Evolutionary conservation across 2,329 filamentous ascomycete genomes (phyloP).

Genomic region (Fusarium luffae): DNA sequence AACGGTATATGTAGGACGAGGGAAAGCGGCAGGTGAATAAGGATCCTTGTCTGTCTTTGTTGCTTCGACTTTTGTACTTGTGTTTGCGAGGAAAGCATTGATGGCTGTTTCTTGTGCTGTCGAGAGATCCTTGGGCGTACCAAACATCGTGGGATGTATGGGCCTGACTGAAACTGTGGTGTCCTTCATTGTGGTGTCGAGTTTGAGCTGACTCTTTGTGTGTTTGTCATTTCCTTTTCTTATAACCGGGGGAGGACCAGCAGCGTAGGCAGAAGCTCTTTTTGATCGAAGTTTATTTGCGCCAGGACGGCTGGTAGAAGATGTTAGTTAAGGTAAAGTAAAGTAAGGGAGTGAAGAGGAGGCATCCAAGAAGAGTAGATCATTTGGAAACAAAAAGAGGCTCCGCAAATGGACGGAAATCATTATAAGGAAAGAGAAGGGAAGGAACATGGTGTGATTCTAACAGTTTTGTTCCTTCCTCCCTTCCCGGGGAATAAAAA

Average conservation of each 20-base stretch:
- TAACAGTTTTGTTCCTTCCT: conserved; percentile 9
- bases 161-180: conserved; percentile 39
- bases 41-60: conserved; percentile 11
- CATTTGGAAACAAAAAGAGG: conserved; percentile 9
- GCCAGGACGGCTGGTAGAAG: conserved; percentile 36
- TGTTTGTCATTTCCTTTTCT: conserved; percentile 25
- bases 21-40: conserved; percentile 32
- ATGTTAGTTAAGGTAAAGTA: conserved; percentile 13
- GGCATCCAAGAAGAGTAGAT: conserved; percentile 5
- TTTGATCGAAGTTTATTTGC: conserved; percentile 45
- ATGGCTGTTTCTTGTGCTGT: conserved; percentile 34
- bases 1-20: conserved; percentile 49
- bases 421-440: not conserved
- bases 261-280: conserved; percentile 39
- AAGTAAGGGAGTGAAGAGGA: not conserved
- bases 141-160: conserved; percentile 37
- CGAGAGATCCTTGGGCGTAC: conserved; percentile 34
- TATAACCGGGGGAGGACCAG: conserved; percentile 19
- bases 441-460: conserved; percentile 15
- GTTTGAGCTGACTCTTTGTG: conserved; percentile 21
- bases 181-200: conserved; percentile 37
- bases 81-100: conserved; percentile 30
- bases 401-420: not conserved
- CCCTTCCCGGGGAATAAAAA: not conserved
- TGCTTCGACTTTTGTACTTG: conserved; percentile 1